phyloP scores from a whole-genome alignment of 2,329 filamentous ascomycete species.

The Colletotrichum gigasporum region DNA sequence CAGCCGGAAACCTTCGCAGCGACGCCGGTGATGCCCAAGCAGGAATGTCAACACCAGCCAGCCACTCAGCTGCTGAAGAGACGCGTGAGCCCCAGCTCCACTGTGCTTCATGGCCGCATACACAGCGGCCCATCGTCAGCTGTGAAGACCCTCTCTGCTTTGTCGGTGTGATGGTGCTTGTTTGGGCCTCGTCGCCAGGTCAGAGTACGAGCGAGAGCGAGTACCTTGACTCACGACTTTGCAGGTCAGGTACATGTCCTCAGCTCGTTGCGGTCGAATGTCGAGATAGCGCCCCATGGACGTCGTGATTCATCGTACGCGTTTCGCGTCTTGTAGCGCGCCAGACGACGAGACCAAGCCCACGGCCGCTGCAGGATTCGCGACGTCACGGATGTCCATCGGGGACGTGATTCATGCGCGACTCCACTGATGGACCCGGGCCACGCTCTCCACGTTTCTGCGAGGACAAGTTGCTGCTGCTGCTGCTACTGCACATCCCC shows the following conservation, averaged over 20 bases:
- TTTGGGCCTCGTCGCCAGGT: constrained; percentile 10
- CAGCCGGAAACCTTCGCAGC: constrained; percentile 15
- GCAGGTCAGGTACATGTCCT: neutral
- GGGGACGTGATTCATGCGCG: constrained; percentile 26
- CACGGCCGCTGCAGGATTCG: constrained; percentile 19
- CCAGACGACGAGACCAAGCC: constrained; percentile 17
- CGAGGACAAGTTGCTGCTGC: constrained; percentile 3
- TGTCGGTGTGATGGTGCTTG: constrained; percentile 28
- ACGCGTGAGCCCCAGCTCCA: constrained; percentile 34
- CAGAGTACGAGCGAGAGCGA: neutral
- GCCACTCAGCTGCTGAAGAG: constrained; percentile 31
- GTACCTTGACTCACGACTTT: neutral
- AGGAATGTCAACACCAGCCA: constrained; percentile 24
- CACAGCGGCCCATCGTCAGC: constrained; percentile 33
- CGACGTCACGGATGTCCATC: constrained; percentile 24
- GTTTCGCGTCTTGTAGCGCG: constrained; percentile 26
- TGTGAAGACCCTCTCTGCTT: constrained; percentile 20
- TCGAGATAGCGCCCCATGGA: neutral
- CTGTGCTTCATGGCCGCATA: constrained; percentile 39
- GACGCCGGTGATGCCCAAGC: constrained; percentile 30
- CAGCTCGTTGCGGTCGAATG: neutral
- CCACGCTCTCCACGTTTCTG: neutral
- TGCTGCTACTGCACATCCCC: constrained; percentile 1
- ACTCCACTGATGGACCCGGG: constrained; percentile 18
- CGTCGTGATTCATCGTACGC: constrained; percentile 16